Evolutionary conservation across 495 filamentous ascomycete genomes (phyloP).

Genomic region (Penicillium argentinense): DNA sequence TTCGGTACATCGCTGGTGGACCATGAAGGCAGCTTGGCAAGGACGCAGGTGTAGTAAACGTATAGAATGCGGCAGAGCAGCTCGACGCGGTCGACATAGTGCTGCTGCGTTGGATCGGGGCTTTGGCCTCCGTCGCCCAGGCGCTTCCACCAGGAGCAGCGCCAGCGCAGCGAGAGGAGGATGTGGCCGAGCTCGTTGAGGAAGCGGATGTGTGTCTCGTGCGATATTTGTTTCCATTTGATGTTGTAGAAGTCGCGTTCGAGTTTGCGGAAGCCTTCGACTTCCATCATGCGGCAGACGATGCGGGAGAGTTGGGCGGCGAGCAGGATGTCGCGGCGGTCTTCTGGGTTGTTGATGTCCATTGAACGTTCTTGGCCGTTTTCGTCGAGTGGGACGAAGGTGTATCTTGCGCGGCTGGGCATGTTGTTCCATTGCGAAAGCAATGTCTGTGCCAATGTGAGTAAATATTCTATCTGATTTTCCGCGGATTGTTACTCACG

Average conservation of each 20-base stretch:
- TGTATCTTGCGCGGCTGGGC: constrained; percentile 51
- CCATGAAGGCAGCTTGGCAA: constrained; percentile 50
- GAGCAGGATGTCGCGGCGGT: constrained; percentile 45
- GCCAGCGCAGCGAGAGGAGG: constrained; percentile 49
- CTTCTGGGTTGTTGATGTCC: constrained; percentile 40
- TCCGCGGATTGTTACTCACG: constrained; percentile 24
- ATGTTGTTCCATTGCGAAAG: constrained; percentile 54
- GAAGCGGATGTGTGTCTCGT: constrained; percentile 45
- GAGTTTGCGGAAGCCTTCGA: constrained; percentile 51
- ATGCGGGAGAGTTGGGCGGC: constrained; percentile 51
- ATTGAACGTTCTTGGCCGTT: constrained; percentile 37
- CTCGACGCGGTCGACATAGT: constrained; percentile 48
- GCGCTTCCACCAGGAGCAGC: constrained; percentile 50
- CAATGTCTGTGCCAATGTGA: constrained; percentile 30
- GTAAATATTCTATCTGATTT: neutral
- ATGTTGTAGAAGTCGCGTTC: constrained; percentile 53
- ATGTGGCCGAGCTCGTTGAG: constrained; percentile 45
- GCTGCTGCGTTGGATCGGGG: constrained; percentile 43
- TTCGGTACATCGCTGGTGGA: constrained; percentile 39
- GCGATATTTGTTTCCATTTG: constrained; percentile 50
- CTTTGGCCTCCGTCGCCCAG: constrained; percentile 46
- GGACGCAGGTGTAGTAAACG: constrained; percentile 50
- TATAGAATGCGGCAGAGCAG: constrained; percentile 51
- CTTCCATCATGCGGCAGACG: constrained; percentile 50
- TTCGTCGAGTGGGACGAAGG: constrained; percentile 37